Evolutionary conservation across 441 rosid genomes (phyloP), one percentile per base, ranked within the genome.

Genomic region (Erodium texanum): DNA sequence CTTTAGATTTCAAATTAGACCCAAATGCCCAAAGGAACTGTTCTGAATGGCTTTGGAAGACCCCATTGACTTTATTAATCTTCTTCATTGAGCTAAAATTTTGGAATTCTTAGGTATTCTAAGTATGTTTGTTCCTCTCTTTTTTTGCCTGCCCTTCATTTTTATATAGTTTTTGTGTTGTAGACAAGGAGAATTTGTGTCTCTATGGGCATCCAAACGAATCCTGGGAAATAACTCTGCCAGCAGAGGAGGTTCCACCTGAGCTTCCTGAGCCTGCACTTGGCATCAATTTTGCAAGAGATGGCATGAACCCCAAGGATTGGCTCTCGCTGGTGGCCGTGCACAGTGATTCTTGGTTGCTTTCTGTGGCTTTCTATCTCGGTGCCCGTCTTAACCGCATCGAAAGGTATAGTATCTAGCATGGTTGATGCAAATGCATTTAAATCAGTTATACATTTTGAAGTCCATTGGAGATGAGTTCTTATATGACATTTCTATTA

Each of bases 301-400:
- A 27, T 27, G 29, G 29, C 29, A 27, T 27, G 29, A 27, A 27
- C 29, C 29, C 2, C 29, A 27, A 27, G 29, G 29, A 27, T 27
- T 27, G 29, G 29, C 29, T 27, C 29, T 27, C 29, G n/a, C n/a
- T n/a, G n/a, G n/a, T n/a, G n/a, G n/a, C n/a, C n/a, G n/a, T 91
- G 71, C 99, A 93, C 76, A 89, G 96, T 62, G 99, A 93, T 80
- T 85, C 99, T 0, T 93, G 99, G 99, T 77, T 93, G 80, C 95
- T 93, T 67, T 82, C 92, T 65, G 96, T 93, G 52, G 87, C 99
- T 56, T 93, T 89, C 78, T 89, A 89, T 78, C 89, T 93, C 64
- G 96, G 97, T 74, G 95, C 98, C 22, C 92, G 96, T 66, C 87
- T 86, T 81, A 87, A 87, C 68, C 91, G 87, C 85, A 85, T 81